phyloP scores from a whole-genome alignment of 2,329 filamentous ascomycete genomes.

The Hypomyces perniciosus region DNA sequence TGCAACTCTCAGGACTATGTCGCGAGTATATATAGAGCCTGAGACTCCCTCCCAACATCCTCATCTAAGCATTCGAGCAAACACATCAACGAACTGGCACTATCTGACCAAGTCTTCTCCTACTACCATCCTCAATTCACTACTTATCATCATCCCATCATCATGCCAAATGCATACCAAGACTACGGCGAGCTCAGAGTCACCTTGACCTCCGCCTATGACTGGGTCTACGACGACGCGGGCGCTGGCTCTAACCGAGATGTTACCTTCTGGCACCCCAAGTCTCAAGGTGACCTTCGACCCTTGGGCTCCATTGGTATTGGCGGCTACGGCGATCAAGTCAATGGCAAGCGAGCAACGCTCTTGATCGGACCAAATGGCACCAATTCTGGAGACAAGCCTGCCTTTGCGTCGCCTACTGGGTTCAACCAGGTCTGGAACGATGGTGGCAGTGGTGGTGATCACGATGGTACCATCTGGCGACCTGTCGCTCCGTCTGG shows the following conservation, averaged over 20 bases:
- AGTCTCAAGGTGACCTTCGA: not conserved
- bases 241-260: not conserved
- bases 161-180: not conserved
- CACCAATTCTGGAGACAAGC: not conserved
- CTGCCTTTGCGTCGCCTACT: not conserved
- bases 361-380: not conserved
- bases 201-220: constrained; percentile 6
- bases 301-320: constrained; percentile 1
- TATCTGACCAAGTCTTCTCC: too few relatives aligned
- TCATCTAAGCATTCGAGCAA: too few relatives aligned
- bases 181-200: constrained; percentile 9
- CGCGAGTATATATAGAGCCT: too few relatives aligned
- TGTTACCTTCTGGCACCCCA: not conserved
- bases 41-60: too few relatives aligned
- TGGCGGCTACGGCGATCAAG: not conserved
- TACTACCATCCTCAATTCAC: too few relatives aligned
- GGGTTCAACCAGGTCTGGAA: not conserved
- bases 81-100: too few relatives aligned
- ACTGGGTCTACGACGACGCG: constrained; percentile 3
- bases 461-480: constrained; percentile 1
- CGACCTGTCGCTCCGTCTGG: not conserved
- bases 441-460: not conserved
- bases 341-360: not conserved
- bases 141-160: not conserved
- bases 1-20: too few relatives aligned